These are phyloP conservation scores for Erythrophleum fordii DNA, from an alignment of 306 rosid genomes.

Conservation along the genomic window DNA sequence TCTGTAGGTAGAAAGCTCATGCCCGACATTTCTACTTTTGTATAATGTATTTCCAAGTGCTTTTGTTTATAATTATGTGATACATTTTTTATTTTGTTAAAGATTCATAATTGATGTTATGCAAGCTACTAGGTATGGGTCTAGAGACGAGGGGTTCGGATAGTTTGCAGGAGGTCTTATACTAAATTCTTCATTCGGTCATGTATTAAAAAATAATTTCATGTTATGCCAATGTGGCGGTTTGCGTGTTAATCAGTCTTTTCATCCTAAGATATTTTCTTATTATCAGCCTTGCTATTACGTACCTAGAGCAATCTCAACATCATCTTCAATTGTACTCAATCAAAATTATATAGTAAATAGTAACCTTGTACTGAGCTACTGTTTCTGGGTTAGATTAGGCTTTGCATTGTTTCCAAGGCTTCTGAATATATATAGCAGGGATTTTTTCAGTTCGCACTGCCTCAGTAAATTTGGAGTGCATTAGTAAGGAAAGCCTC, in stretches of 20 bases:
- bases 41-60: background rate
- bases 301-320: no score
- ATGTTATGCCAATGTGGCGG: background rate
- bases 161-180: no score
- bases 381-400: background rate
- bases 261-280: constrained; percentile 3
- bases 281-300: background rate
- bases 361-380: constrained; percentile 1
- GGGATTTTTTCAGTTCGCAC: no score
- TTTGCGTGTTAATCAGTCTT: constrained; percentile 3
- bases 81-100: background rate
- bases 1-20: constrained; percentile 50
- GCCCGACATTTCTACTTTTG: constrained; percentile 28
- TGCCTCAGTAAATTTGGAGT: no score
- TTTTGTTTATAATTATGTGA: no score
- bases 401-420: no score
- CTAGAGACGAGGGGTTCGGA: no score
- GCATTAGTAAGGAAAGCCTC: no score
- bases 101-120: constrained; percentile 16
- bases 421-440: no score
- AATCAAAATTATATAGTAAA: background rate
- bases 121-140: background rate
- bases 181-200: no score
- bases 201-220: no score
- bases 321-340: background rate